Base-by-base conservation (phyloP, 306 rosid genomes). In the Quillaja saponaria region DNA sequence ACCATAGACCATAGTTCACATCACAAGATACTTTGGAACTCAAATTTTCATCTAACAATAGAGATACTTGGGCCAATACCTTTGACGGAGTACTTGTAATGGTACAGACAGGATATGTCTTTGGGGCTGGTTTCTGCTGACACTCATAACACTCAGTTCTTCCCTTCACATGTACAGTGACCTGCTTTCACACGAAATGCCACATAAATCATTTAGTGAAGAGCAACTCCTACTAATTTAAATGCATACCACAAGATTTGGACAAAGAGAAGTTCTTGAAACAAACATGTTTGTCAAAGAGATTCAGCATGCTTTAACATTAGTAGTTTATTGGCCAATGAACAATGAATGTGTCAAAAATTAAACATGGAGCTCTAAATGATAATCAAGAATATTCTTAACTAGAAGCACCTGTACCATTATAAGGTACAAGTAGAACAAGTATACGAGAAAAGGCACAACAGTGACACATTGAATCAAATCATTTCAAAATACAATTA, bases 21-120 rank as follows among this genome's bases (percentile, higher is more conserved):
- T 25, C 31, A 25, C 31, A 25, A 25, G 31, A 25, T 25, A 25
- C 31, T 1, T 4, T 1, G 2, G 31, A 25, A 25, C 31, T 25
- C 31, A 25, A n/a, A n/a, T 25, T 25, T 4, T 25, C 31, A 25
- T 25, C 31, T 25, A 25, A 25, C n/a, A n/a, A 25, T 4, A 25
- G 4, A 25, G 31, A 25, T 25, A 25, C 31, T 25, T 25, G 31
- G 2, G 64, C 10, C 1, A 62, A 50, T 78, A 94, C 99, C 99
- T 94, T 94, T 17, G 99, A 89, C 35, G 99, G 99, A 49, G 99
- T 94, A 77, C 96, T 94, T 14, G 97, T 90, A 71, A 94, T 94
- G 12, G 99, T 94, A 66, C 99, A 94, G 66, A 90, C 99, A 53
- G 99, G 99, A 79, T 89, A 94, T 0, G 99, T 94, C 86, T 87